Percentiles rank a stretch among this genome's conserved stretches.
Evolutionary conservation across 2,329 filamentous ascomycete genomes (phyloP).

Genomic region (Cladophialophora bantiana): DNA sequence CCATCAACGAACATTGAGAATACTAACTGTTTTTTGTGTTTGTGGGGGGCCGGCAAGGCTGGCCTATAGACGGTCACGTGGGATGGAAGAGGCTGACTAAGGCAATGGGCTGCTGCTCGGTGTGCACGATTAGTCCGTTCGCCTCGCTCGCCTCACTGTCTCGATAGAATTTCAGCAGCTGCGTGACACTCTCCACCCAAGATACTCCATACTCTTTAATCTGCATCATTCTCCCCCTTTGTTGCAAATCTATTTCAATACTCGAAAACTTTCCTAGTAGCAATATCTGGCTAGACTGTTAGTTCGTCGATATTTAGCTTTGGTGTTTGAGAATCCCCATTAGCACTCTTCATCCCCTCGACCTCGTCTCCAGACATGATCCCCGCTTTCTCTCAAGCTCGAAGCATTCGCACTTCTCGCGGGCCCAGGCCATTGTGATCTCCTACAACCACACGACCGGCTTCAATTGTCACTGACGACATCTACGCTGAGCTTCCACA

Average conservation of each 20-base stretch:
- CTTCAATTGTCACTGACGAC: background rate
- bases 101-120: background rate
- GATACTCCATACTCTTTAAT: background rate
- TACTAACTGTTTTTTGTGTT: no score
- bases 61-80: background rate
- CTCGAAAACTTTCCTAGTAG: background rate
- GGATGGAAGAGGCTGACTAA: background rate
- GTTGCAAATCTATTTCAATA: background rate
- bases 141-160: background rate
- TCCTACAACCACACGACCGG: background rate
- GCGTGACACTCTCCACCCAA: background rate
- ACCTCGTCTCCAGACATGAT: conserved; percentile 11
- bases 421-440: conserved; percentile 6
- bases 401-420: conserved; percentile 11
- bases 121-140: background rate
- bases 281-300: background rate
- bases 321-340: background rate
- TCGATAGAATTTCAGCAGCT: background rate
- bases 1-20: background rate
- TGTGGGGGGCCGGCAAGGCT: no score
- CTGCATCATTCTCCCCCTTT: background rate
- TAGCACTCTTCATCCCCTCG: background rate
- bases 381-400: conserved; percentile 12
- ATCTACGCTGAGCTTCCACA: background rate
- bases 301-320: background rate